Conservation (phyloP, 73 alveolate species). For the Paramecium tetraurelia region DNA sequence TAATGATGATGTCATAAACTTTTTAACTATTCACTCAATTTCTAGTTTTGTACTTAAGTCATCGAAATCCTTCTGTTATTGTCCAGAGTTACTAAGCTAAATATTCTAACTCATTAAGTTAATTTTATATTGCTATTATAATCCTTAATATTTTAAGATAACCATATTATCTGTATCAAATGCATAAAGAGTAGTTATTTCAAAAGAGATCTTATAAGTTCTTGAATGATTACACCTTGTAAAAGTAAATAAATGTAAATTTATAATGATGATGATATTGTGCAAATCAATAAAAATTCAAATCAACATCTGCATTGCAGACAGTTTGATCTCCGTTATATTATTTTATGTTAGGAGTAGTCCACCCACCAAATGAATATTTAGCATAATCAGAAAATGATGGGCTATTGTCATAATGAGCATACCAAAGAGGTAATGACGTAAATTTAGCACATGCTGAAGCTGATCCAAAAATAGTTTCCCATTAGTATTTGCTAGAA, state of each 20-base stretch:
- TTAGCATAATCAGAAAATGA: slow-evolving; percentile 70
- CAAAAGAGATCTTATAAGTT: too few relatives aligned
- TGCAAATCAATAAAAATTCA: slow-evolving; percentile 60
- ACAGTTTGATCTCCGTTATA: slow-evolving; percentile 71
- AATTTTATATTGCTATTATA: too few relatives aligned
- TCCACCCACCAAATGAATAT: slow-evolving; percentile 78
- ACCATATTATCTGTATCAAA: neutral
- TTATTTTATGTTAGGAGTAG: slow-evolving; percentile 73
- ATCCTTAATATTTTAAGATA: neutral
- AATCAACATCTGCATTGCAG: slow-evolving; percentile 79
- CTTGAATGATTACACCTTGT: too few relatives aligned
- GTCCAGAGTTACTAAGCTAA: too few relatives aligned
- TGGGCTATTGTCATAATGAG: slow-evolving; percentile 80
- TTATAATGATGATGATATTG: neutral
- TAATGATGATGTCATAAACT: too few relatives aligned
- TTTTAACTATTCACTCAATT: too few relatives aligned
- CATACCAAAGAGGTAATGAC: slow-evolving; percentile 80
- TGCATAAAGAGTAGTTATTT: too few relatives aligned
- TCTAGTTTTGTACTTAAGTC: too few relatives aligned
- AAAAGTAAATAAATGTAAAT: too few relatives aligned
- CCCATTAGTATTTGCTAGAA: slow-evolving; percentile 72
- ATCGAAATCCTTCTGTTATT: neutral
- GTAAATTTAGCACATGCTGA: slow-evolving; percentile 66
- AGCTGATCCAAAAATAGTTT: slow-evolving; percentile 71
- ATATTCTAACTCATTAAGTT: neutral